Conservation (phyloP, 2,329 filamentous ascomycete genomes). For the Sclerotinia subarctica region DNA sequence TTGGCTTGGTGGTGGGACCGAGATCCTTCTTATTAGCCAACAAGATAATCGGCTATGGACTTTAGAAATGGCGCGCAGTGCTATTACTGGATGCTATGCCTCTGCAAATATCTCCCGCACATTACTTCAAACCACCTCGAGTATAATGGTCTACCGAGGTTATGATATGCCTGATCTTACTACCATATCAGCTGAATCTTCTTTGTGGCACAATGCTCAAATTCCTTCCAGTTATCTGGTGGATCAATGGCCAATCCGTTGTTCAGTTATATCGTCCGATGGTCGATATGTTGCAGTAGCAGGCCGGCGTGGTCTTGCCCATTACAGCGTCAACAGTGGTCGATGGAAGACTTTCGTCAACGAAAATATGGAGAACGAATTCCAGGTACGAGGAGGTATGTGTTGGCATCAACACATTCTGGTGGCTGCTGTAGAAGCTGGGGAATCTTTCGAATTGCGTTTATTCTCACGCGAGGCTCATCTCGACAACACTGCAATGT, state of each 20-base stretch:
- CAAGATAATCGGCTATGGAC: constrained; percentile 78
- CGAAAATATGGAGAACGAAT: constrained; percentile 78
- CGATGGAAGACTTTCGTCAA: constrained; percentile 94
- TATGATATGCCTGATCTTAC: constrained; percentile 89
- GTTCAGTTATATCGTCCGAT: constrained; percentile 83
- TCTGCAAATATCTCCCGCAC: constrained; percentile 88
- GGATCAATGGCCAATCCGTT: constrained; percentile 90
- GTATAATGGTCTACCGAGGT: constrained; percentile 88
- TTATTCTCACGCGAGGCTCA: constrained; percentile 84
- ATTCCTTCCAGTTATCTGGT: constrained; percentile 81
- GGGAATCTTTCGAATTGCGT: constrained; percentile 79
- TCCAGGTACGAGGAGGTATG: constrained; percentile 92
- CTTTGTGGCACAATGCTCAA: constrained; percentile 90
- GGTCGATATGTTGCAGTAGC: constrained; percentile 95
- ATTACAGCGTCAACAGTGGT: constrained; percentile 92
- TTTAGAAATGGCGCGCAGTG: constrained; percentile 89
- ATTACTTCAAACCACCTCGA: constrained; percentile 81
- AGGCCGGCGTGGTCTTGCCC: constrained; percentile 84
- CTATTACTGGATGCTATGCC: constrained; percentile 87
- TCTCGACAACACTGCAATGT: constrained; percentile 67
- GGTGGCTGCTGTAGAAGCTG: constrained; percentile 87
- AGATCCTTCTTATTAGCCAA: constrained; percentile 72
- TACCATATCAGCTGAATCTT: constrained; percentile 86
- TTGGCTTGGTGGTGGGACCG: constrained; percentile 86
- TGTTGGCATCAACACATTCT: constrained; percentile 98